phyloP scores from a whole-genome alignment of 352 stramenopile genomes.

The Pythium oligandrum region DNA sequence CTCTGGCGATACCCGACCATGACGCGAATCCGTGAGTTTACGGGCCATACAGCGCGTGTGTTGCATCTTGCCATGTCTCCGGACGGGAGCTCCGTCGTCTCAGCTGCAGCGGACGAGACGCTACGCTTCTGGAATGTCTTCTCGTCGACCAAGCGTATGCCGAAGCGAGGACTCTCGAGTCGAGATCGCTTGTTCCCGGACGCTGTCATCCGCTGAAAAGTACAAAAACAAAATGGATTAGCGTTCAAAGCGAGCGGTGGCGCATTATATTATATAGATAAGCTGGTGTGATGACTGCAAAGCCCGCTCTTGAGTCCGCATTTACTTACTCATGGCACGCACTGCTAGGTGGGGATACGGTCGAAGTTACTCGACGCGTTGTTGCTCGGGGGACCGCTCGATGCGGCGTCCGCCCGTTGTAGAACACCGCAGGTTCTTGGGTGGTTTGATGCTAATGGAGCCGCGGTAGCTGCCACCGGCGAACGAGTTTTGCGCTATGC shows the following conservation, averaged over 20 bases:
- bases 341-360: neutral
- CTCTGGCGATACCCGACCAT: slow-evolving; percentile 96
- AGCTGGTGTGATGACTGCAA: too few relatives aligned
- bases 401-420: slow-evolving; percentile 37
- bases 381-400: slow-evolving; percentile 59
- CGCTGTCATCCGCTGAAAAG: slow-evolving; percentile 13
- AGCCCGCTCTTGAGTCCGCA: too few relatives aligned
- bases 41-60: slow-evolving; percentile 90
- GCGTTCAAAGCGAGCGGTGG: too few relatives aligned
- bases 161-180: neutral
- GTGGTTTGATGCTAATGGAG: slow-evolving; percentile 63
- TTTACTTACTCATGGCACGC: too few relatives aligned
- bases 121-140: slow-evolving; percentile 97
- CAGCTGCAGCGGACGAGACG: slow-evolving; percentile 94
- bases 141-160: slow-evolving; percentile 12
- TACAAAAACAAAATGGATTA: neutral
- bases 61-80: slow-evolving; percentile 92
- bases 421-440: slow-evolving; percentile 44
- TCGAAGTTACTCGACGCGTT: slow-evolving; percentile 44
- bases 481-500: slow-evolving; percentile 54
- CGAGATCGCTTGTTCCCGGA: slow-evolving; percentile 4
- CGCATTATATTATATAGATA: too few relatives aligned
- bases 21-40: slow-evolving; percentile 91
- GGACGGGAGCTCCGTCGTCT: slow-evolving; percentile 90
- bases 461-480: slow-evolving; percentile 69